Base-by-base conservation (phyloP, 371 early-diverging fungal genomes). In the Mortierella sp. region DNA sequence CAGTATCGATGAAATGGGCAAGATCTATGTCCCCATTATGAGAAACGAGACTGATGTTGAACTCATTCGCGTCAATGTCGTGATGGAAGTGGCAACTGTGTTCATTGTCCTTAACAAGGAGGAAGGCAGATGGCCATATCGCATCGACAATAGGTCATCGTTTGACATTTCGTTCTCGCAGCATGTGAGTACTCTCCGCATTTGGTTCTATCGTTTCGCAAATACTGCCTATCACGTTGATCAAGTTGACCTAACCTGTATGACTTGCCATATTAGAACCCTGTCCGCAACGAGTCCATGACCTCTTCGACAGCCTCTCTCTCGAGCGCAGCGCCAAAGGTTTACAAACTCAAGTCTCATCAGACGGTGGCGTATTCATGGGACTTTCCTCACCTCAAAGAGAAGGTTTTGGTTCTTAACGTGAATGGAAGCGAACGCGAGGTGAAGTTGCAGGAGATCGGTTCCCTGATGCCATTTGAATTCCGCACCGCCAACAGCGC, bases 371-470 rank as follows among this genome's bases (percentile, higher is more conserved):
- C 89, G n/a, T 99, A 97, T 61, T 91, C 98, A 1, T 98, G 97
- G 96, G 99, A 99, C 66, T 80, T 88, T 60, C 99, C 98, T 19
- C 89, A 93, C 10, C 78, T 87, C 4, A 81, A 83, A 24, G 84
- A 88, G n/a, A 96, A 95, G 69, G 80, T 85, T 10, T 74, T 97
- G 41, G 89, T 91, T 17, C 52, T 97, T 25, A 82, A 79, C 27
- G 89, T 93, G 7, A 87, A 89, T 57, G 94, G 91, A 10, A 76
- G 82, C 8, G 91, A 93, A 55, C 83, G 96, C 31, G 84, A 88
- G 13, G 87, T 97, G 49, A 94, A 93, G 50, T 59, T 95, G 39
- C 91, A 93, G 68, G 96, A 97, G 74, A 95, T 98, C 54, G 99
- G 98, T 16, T 88, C 87, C 51, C 87, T 92, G 50, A 79, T 88